Base-by-base conservation (phyloP, 345 rosid genomes). In the Populus pruinosa region DNA sequence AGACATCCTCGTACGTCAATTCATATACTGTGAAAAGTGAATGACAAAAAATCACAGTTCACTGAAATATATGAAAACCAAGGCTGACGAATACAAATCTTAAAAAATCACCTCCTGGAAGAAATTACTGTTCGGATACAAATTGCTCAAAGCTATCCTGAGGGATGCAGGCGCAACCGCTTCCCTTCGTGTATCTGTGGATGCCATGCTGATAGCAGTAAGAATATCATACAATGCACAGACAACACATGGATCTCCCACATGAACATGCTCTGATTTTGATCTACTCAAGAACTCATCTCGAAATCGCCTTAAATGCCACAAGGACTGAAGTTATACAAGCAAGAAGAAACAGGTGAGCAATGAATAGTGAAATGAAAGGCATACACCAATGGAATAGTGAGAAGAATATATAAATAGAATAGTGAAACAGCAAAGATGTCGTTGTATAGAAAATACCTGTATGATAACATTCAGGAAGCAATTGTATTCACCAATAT, bases 401-500 rank as follows among this genome's bases (percentile, higher is more conserved):
- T 20, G 33, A 69, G 38, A 79, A 44, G 66, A 44, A 43, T 39
- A 49, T 47, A 47, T 61, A 33, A 44, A 63, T 23, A 27, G 8
- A 64, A 75, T 35, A n/a, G 16, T 25, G 12, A 9, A 47, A 71
- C 41, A 62, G 21, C 4, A 21, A 21, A 70, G 35, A 67, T 33
- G 18, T 3, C 13, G 12, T 36, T 11, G 16, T 49, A 36, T 5
- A 33, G 76, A 68, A 25, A 70, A 12, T 71, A 96, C 98, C 97
- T 96, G 99, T 86, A 96, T 96, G 83, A 96, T 93, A 67, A 96
- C 99, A 78, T 96, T 96, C 70, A 96, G 85, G 88, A 96, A 96
- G 86, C 99, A 96, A 83, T 93, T 96, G 82, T 96, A 93, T 88
- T 96, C 98, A 33, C 99, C 99, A 83, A 90, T 86, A 83, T 93